A percentile compares a stretch with the other conserved stretches of the same genome.
These are phyloP conservation scores for Trichoderma sp. DNA, from an alignment of 2,329 filamentous ascomycete genomes.

Conservation along the genomic window DNA sequence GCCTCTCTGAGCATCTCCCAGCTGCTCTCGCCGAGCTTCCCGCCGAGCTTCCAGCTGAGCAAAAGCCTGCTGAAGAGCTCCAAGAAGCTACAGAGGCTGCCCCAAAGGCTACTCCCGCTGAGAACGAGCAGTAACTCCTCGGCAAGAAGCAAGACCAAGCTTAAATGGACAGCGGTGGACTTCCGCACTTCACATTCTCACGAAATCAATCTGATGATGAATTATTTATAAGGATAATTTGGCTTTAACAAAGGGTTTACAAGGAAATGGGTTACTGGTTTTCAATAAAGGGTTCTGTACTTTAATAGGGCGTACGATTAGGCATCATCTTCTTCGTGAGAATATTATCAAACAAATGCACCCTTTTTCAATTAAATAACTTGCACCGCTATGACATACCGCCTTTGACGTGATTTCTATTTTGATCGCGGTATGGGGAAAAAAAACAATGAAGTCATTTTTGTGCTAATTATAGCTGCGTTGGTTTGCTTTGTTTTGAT, in stretches of 20 bases:
- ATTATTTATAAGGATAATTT: not conserved
- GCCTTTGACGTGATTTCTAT: not conserved
- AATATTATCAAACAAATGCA: not conserved
- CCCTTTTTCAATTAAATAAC: not conserved
- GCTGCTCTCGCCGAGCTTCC: not conserved
- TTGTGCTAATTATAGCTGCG: not conserved
- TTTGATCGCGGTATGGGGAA: not conserved
- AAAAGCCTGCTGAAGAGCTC: not conserved
- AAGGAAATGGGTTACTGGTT: not conserved
- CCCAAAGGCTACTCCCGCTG: not conserved
- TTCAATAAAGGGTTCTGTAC: not conserved
- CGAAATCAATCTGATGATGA: not conserved
- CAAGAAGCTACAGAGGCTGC: not conserved
- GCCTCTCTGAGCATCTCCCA: not conserved
- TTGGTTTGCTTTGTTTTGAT: not conserved
- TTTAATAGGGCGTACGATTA: not conserved
- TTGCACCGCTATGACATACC: not conserved
- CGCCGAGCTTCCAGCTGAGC: not conserved
- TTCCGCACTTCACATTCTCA: not conserved
- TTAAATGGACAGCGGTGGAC: not conserved
- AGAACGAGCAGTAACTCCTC: not conserved
- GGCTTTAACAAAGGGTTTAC: slow-evolving; percentile 5
- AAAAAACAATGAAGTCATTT: not conserved
- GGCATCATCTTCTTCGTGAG: not conserved
- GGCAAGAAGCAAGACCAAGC: not conserved